These are phyloP conservation scores for Prunus fruticosa DNA, from an alignment of 306 rosid species.

Conservation along the genomic window DNA sequence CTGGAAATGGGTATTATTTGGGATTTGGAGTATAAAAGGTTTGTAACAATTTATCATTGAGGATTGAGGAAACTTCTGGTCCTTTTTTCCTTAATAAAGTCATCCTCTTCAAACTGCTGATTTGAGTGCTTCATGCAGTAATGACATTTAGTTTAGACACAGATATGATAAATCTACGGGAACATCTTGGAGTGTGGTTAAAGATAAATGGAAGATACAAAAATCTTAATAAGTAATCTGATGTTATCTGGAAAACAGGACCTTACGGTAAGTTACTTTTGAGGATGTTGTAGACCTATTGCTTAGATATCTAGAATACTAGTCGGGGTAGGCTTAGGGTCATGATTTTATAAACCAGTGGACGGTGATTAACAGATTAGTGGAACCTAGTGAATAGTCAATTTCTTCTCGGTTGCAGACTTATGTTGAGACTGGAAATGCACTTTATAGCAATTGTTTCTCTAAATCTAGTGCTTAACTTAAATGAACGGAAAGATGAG, in stretches of 20 bases:
- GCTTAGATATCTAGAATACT: not conserved
- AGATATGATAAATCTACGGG: not conserved
- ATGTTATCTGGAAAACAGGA: not conserved
- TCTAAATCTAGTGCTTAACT: not conserved
- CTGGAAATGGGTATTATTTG: constrained; percentile 1
- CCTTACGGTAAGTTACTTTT: not conserved
- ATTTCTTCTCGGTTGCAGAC: not conserved
- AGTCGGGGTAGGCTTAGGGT: not conserved
- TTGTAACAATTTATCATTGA: not conserved
- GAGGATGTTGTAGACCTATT: not conserved
- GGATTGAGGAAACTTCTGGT: not conserved
- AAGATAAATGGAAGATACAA: not conserved
- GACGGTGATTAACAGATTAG: not conserved
- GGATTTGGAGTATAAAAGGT: not conserved
- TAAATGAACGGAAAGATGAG: not conserved
- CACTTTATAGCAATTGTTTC: not conserved
- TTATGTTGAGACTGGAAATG: not conserved
- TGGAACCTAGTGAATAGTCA: not conserved
- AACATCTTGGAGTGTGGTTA: not conserved
- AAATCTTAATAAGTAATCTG: not conserved
- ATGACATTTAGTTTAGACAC: not conserved
- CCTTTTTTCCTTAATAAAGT: not conserved
- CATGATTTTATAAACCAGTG: not conserved
- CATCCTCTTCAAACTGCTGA: not conserved
- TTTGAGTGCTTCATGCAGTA: not conserved